Percentiles rank a stretch among this genome's conserved stretches.
Conservation (phyloP, 352 stramenopile genomes). For the Globisporangium heterothallicum region DNA sequence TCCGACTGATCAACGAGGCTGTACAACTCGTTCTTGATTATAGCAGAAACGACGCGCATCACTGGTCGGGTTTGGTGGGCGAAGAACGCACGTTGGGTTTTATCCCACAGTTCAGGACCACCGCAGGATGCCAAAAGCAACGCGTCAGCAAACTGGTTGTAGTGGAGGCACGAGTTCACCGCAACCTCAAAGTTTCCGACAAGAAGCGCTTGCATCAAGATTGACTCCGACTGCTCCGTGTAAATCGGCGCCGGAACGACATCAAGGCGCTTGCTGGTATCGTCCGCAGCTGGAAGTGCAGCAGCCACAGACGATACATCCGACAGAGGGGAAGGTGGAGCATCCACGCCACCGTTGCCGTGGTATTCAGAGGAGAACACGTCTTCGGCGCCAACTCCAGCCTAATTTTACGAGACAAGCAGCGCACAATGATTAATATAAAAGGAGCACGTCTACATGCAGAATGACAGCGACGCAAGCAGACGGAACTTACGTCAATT, state of each 20-base stretch:
- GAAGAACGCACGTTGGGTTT: constrained; percentile 95
- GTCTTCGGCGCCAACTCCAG: constrained; percentile 60
- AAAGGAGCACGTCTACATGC: neutral
- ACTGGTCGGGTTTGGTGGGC: constrained; percentile 88
- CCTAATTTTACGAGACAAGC: constrained; percentile 23
- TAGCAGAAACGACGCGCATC: constrained; percentile 93
- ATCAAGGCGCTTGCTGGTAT: constrained; percentile 73
- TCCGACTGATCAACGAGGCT: constrained; percentile 86
- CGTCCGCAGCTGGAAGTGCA: constrained; percentile 48
- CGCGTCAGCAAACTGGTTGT: constrained; percentile 95
- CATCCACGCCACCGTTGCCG: constrained; percentile 28
- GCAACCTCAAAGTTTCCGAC: constrained; percentile 98
- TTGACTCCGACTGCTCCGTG: constrained; percentile 88
- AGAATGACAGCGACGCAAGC: neutral
- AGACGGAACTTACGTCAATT: constrained; percentile 55
- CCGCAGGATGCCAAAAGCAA: constrained; percentile 92
- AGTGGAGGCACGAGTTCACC: constrained; percentile 95
- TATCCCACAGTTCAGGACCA: constrained; percentile 93
- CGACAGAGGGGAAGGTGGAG: constrained; percentile 32
- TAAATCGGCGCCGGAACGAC: constrained; percentile 60
- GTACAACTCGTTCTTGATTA: constrained; percentile 93
- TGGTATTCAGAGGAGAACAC: constrained; percentile 73
- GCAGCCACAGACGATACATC: constrained; percentile 43
- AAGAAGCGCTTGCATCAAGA: constrained; percentile 93
- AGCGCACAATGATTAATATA: constrained; percentile 6